Conservation (phyloP, 345 rosid genomes). For the Eutrema yunnanense region DNA sequence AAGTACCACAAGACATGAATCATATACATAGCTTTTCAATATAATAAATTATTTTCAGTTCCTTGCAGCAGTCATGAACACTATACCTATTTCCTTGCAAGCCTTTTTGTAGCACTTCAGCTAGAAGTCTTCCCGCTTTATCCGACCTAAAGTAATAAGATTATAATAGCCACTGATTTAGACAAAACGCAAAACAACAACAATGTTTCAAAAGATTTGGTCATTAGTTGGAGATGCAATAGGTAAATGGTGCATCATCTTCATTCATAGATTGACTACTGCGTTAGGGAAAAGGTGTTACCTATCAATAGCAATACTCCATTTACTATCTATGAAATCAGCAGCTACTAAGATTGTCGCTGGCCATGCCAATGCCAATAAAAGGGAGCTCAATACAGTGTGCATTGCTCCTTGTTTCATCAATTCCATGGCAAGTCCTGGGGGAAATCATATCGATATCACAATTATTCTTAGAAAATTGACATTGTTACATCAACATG, state of each 20-base stretch:
- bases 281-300: conserved; percentile 20
- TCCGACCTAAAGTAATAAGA: conserved; percentile 55
- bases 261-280: not conserved
- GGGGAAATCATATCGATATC: conserved; percentile 20
- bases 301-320: conserved; percentile 93
- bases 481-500: conserved; percentile 6
- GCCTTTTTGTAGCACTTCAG: conserved; percentile 83
- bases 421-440: conserved; percentile 70
- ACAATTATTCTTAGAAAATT: not conserved
- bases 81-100: conserved; percentile 88
- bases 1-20: not conserved
- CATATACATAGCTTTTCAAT: not conserved
- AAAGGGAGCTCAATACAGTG: conserved; percentile 79
- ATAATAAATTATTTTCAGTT: not conserved
- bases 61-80: not conserved
- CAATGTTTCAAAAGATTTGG: not conserved
- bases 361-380: conserved; percentile 90
- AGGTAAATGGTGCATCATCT: not conserved
- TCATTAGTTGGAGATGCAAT: not conserved
- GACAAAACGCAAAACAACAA: not conserved
- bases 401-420: conserved; percentile 97
- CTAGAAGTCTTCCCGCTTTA: conserved; percentile 85
- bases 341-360: conserved; percentile 74
- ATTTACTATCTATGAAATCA: conserved; percentile 88
- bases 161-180: not conserved